Conservation (phyloP, 2,329 filamentous ascomycete genomes). For the Colletotrichum cuscutae region DNA sequence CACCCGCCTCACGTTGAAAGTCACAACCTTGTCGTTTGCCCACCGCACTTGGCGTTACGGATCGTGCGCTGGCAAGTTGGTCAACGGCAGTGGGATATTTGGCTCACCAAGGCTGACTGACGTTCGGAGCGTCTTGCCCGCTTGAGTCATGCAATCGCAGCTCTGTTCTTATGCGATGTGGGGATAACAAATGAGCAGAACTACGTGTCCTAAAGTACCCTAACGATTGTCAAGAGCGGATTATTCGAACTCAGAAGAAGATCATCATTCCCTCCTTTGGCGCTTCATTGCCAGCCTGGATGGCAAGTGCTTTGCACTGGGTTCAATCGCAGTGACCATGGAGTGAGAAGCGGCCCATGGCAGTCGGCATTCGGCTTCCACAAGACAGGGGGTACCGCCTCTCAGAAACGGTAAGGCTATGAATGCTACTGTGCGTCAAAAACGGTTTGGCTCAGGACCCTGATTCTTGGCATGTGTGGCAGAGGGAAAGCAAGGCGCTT, state of each 20-base stretch:
- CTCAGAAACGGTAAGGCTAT: background rate
- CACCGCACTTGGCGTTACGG: background rate
- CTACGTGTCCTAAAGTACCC: background rate
- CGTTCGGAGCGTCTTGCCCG: background rate
- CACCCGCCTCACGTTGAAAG: background rate
- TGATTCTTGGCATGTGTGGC: background rate
- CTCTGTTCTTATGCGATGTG: background rate
- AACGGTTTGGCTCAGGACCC: slow-evolving; percentile 1
- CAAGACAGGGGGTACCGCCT: background rate
- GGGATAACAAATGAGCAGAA: background rate
- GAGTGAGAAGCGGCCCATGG: too few relatives aligned
- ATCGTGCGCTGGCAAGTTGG: background rate
- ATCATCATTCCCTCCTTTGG: too few relatives aligned
- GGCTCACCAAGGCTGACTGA: too few relatives aligned
- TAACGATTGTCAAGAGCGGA: background rate
- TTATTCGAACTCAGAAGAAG: background rate
- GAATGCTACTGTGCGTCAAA: background rate
- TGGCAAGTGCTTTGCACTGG: background rate
- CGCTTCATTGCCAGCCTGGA: too few relatives aligned
- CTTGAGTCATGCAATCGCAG: background rate
- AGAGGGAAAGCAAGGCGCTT: background rate
- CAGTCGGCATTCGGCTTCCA: background rate
- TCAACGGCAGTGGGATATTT: background rate
- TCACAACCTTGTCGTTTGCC: background rate
- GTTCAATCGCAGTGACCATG: too few relatives aligned